Evolutionary conservation across 2,329 filamentous ascomycete genomes (phyloP).

Genomic region (Cercospora berteroae): DNA sequence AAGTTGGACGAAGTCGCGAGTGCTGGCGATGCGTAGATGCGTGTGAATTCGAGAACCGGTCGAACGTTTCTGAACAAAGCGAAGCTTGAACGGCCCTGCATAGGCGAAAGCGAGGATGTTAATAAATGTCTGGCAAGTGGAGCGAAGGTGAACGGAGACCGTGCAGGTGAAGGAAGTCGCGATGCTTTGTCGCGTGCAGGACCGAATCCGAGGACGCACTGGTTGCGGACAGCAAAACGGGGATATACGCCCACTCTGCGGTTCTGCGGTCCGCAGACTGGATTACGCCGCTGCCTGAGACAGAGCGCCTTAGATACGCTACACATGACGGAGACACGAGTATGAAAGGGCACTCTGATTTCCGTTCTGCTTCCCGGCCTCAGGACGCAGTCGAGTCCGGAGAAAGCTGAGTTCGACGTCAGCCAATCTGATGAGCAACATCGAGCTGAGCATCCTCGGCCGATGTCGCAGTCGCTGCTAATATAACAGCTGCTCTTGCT

Average conservation of each 20-base stretch:
- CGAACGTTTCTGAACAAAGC: background rate
- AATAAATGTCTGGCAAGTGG: background rate
- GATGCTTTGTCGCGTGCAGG: constrained; percentile 5
- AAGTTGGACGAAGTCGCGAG: background rate
- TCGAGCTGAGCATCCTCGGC: constrained; percentile 2
- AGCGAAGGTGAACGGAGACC: background rate
- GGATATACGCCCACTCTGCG: no score
- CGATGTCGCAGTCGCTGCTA: constrained; percentile 17
- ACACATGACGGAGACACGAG: background rate
- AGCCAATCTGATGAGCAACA: background rate
- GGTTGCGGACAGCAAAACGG: background rate
- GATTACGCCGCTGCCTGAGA: background rate
- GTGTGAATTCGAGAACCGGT: background rate
- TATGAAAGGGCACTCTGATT: background rate
- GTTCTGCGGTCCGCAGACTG: no score
- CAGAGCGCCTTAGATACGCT: background rate
- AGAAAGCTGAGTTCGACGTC: constrained; percentile 14
- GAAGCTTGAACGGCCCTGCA: background rate
- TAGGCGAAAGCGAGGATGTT: background rate
- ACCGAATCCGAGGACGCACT: background rate
- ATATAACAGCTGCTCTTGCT: background rate
- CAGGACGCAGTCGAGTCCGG: background rate
- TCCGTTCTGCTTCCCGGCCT: background rate
- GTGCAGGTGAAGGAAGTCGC: constrained; percentile 10
- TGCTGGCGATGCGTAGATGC: background rate